Base-by-base conservation (phyloP, 306 rosid species). In the Sechiopsis laciniata region DNA sequence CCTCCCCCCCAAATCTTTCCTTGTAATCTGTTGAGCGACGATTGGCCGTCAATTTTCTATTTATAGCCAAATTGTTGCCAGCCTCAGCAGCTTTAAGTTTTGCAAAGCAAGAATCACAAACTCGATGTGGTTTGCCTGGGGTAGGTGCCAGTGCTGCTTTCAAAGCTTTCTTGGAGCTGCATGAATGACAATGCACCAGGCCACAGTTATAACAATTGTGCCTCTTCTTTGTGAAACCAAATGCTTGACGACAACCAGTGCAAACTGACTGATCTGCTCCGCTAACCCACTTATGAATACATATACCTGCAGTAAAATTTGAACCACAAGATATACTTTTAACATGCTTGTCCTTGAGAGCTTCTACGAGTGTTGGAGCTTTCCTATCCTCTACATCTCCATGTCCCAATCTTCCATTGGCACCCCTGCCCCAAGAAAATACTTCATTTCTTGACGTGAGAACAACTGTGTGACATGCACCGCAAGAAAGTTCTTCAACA, bases 171-270 rank as follows among this genome's bases (percentile, higher is more conserved):
- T 84, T 95, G 60, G 99, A 95, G 73, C 99, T 91, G 81, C 99
- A 95, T 75, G 88, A 88, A 84, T 95, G 96, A 66, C 99, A 95
- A 83, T 83, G 88, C 59, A 95, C 95, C 74, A 95, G 78, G 68
- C 99, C 99, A 76, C 99, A 95, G 73, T 91, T 81, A 77, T 95
- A 95, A 77, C 99, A 95, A 46, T 91, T 95, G 73, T 89, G 99
- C 81, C 97, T 84, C 86, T 91, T 95, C 78, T 88, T 82, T 48
- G 99, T 95, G 76, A 95, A 95, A 74, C 99, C 97, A 81, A 95
- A 95, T 40, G 96, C 85, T 76, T 88, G 99, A 16, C 97, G 87
- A 77, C 99, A 95, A 69, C 90, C 97, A 52, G 89, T 83, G 84
- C 99, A 95, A 78, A 82, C 63, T 46, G 99, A 91, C 76, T 95